A percentile compares a stretch with the other conserved stretches of the same genome.
These are phyloP conservation scores for Acarospora socialis DNA, from an alignment of 2,329 filamentous ascomycete genomes.

Conservation along the genomic window DNA sequence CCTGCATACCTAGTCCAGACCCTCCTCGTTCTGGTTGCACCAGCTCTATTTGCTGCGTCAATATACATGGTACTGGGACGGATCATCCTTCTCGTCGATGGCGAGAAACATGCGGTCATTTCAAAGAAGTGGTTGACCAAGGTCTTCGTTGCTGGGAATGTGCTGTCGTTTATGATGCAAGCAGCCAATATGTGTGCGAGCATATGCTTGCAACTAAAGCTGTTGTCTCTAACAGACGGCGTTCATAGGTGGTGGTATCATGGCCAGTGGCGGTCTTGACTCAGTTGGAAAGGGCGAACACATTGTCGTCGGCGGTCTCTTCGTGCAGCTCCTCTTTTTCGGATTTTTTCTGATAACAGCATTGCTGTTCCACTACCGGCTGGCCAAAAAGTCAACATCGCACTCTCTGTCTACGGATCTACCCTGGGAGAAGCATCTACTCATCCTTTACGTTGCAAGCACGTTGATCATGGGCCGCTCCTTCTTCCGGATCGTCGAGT, in stretches of 20 bases:
- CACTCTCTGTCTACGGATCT: constrained; percentile 9
- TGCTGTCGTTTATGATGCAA: constrained; percentile 12
- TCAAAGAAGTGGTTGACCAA: constrained; percentile 7
- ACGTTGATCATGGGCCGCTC: constrained; percentile 32
- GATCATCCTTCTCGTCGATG: constrained; percentile 15
- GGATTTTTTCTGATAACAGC: constrained; percentile 9
- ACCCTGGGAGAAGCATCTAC: constrained; percentile 21
- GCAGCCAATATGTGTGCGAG: too few species aligned
- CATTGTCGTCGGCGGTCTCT: constrained; percentile 11
- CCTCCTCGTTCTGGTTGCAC: constrained; percentile 19
- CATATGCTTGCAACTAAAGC: too few species aligned
- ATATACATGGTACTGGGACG: constrained; percentile 20
- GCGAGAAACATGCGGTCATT: constrained; percentile 6
- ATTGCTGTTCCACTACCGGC: constrained; percentile 7
- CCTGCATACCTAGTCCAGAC: constrained; percentile 14
- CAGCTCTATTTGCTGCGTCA: constrained; percentile 20
- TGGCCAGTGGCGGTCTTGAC: constrained; percentile 3
- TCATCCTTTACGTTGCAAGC: constrained; percentile 23
- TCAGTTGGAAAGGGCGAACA: constrained; percentile 5
- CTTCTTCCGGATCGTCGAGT: constrained; percentile 35
- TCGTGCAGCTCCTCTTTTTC: constrained; percentile 13
- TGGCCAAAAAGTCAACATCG: constrained; percentile 1
- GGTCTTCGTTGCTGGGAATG: constrained; percentile 11
- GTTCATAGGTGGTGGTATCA: constrained; percentile 8
- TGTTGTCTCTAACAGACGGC: neutral